Evolutionary conservation across 2,329 filamentous ascomycete genomes (phyloP).

Genomic region (Penicillium sp.): DNA sequence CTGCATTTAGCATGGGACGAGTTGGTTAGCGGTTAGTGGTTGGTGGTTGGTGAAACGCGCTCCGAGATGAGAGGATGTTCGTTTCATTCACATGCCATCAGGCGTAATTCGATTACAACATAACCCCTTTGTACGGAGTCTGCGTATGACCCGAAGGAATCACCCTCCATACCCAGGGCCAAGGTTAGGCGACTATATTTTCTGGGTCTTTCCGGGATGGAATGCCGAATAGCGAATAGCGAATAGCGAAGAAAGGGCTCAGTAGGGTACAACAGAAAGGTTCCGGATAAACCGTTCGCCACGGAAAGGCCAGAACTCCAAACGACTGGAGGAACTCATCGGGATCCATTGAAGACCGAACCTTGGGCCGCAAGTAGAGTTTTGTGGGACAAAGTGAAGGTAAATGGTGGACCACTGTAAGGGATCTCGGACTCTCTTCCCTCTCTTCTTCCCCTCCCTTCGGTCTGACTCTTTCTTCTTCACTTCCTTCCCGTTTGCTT

Average conservation of each 20-base stretch:
- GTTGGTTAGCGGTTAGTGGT: constrained; percentile 9
- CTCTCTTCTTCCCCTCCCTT: constrained; percentile 16
- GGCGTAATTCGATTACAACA: neutral
- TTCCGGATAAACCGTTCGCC: constrained; percentile 10
- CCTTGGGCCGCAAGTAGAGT: neutral
- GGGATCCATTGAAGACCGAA: neutral
- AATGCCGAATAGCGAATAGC: neutral
- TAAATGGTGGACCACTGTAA: constrained; percentile 3
- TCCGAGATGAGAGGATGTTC: neutral
- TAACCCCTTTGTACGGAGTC: neutral
- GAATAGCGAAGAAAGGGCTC: neutral
- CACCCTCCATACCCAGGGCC: constrained; percentile 6
- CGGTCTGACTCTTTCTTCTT: constrained; percentile 17
- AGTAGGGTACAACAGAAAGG: neutral
- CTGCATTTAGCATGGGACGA: constrained; percentile 10
- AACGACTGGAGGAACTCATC: neutral
- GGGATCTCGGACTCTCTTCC: constrained; percentile 3
- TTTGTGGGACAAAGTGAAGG: neutral
- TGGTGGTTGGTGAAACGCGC: constrained; percentile 18
- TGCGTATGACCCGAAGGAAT: constrained; percentile 1
- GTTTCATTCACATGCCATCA: constrained; percentile 13
- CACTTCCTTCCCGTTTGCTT: constrained; percentile 21
- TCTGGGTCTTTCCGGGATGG: neutral
- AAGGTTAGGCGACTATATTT: constrained; percentile 1
- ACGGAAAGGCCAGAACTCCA: neutral